These are phyloP conservation scores for Umbelopsis sp. DNA, from an alignment of 192 early-diverging fungal genomes.

Conservation along the genomic window DNA sequence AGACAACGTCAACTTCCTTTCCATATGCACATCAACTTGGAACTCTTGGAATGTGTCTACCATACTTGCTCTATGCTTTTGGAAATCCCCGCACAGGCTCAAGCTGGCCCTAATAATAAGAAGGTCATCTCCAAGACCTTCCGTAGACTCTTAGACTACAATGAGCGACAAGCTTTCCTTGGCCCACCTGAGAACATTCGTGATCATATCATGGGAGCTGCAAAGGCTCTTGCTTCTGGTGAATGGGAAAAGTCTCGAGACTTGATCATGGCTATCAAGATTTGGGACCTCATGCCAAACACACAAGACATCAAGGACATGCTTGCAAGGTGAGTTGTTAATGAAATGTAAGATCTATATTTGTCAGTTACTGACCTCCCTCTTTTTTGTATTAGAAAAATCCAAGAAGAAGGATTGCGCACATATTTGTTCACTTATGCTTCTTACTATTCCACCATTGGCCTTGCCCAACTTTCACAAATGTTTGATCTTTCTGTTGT, in stretches of 20 bases:
- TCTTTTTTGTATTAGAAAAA: conserved; percentile 56
- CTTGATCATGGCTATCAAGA: conserved; percentile 88
- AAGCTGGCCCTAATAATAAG: conserved; percentile 62
- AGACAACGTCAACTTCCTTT: conserved; percentile 96
- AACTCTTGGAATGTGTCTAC: conserved; percentile 97
- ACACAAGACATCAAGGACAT: conserved; percentile 87
- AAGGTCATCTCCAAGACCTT: conserved; percentile 90
- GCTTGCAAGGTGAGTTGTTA: conserved; percentile 53
- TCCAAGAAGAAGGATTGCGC: conserved; percentile 95
- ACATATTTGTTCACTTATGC: conserved; percentile 96
- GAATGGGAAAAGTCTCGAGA: conserved; percentile 92
- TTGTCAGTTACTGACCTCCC: not conserved
- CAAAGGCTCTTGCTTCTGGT: conserved; percentile 87
- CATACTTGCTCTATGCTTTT: conserved; percentile 94
- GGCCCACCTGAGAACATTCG: conserved; percentile 98
- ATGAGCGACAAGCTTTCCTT: conserved; percentile 94
- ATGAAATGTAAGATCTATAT: not conserved
- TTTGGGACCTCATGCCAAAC: conserved; percentile 93
- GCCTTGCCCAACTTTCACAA: conserved; percentile 74
- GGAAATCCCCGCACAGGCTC: conserved; percentile 97
- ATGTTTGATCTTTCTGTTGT: conserved; percentile 85
- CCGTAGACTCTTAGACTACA: conserved; percentile 91
- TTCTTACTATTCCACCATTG: conserved; percentile 87
- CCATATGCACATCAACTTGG: conserved; percentile 99
- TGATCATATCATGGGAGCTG: conserved; percentile 97